A percentile compares a stretch with the other conserved stretches of the same genome.
phyloP scores from a whole-genome alignment of 192 early-diverging fungal species.

The Linnemannia zychae region DNA sequence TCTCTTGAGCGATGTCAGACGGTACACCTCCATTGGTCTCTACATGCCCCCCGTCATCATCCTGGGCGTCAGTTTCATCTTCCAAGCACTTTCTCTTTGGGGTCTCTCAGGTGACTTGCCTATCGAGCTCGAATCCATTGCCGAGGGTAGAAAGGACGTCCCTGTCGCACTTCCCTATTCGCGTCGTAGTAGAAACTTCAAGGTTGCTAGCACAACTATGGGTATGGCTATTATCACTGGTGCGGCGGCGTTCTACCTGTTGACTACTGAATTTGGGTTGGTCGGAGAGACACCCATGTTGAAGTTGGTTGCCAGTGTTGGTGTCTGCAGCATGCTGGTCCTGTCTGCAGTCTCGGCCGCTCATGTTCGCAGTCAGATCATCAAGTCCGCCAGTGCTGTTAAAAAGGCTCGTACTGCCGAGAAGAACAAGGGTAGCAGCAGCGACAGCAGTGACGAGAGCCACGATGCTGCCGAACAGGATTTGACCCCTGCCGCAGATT shows the following conservation, averaged over 20 bases:
- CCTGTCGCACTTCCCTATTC: constrained; percentile 61
- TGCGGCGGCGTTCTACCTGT: constrained; percentile 28
- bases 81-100: constrained; percentile 75
- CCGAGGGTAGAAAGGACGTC: constrained; percentile 20
- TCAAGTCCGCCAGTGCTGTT: neutral
- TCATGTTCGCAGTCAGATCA: constrained; percentile 18
- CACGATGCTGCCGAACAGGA: constrained; percentile 39
- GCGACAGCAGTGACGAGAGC: constrained; percentile 25
- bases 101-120: constrained; percentile 50
- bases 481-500: constrained; percentile 66
- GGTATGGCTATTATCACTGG: constrained; percentile 49
- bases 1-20: constrained; percentile 81
- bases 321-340: constrained; percentile 37
- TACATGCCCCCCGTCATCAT: constrained; percentile 91
- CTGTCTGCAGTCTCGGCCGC: constrained; percentile 34
- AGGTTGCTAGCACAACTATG: constrained; percentile 16
- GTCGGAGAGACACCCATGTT: constrained; percentile 40
- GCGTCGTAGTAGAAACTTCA: constrained; percentile 32
- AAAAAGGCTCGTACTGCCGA: neutral
- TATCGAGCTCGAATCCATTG: constrained; percentile 57
- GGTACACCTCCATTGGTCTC: constrained; percentile 89
- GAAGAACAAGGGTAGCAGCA: constrained; percentile 28
- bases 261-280: constrained; percentile 43
- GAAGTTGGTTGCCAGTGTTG: constrained; percentile 33
- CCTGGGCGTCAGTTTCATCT: constrained; percentile 78